Percentiles rank a stretch among this genome's conserved stretches.
phyloP scores from a whole-genome alignment of 495 filamentous ascomycete species.

The Xylaria cubensis region DNA sequence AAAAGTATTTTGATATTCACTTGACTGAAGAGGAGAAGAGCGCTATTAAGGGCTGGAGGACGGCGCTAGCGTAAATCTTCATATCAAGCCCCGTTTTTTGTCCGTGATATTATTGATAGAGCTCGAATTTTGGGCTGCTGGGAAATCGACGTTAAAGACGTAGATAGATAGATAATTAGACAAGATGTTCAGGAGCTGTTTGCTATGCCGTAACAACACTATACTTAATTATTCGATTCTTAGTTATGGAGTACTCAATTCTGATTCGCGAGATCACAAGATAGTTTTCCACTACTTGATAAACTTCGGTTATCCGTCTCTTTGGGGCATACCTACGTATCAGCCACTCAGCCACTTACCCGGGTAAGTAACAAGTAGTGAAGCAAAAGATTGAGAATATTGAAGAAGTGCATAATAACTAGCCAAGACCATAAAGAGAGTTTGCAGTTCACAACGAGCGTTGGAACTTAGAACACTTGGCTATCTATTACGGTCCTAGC shows the following conservation, averaged over 20 bases:
- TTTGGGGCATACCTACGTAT: background rate
- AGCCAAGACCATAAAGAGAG: background rate
- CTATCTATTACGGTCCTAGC: too few species aligned
- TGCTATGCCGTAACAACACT: too few species aligned
- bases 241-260: background rate
- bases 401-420: background rate
- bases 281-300: background rate
- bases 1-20: slow-evolving; percentile 62
- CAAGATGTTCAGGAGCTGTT: background rate
- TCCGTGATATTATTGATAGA: background rate
- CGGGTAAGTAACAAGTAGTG: background rate
- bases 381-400: background rate
- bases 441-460: background rate
- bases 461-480: too few species aligned
- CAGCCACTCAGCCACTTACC: background rate
- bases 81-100: background rate
- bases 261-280: background rate
- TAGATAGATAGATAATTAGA: background rate
- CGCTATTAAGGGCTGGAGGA: slow-evolving; percentile 56
- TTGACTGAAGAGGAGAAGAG: slow-evolving; percentile 58
- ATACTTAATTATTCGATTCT: too few species aligned
- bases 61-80: slow-evolving; percentile 46
- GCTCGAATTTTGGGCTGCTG: too few species aligned
- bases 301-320: background rate
- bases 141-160: background rate